Evolutionary conservation across 306 rosid genomes (phyloP).

Genomic region (Vigna unguiculata): DNA sequence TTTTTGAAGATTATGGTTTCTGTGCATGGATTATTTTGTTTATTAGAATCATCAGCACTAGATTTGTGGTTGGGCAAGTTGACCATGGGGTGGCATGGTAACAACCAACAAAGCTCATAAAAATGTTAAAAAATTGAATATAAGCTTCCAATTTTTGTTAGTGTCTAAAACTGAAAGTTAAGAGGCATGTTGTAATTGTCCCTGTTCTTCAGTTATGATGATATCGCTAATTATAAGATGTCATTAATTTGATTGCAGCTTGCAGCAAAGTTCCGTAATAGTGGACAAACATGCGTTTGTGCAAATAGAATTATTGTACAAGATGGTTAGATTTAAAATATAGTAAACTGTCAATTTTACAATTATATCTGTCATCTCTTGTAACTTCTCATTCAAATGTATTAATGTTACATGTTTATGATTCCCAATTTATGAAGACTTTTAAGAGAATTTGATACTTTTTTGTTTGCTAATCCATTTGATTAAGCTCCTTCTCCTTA

Average conservation of each 20-base stretch:
- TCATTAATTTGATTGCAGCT: conserved; percentile 58
- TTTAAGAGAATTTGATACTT: conserved; percentile 22
- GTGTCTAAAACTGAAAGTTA: conserved; percentile 35
- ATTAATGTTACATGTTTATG: neutral
- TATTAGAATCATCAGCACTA: neutral
- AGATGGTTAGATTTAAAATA: conserved; percentile 69
- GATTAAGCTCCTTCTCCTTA: conserved; percentile 33
- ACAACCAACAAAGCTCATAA: neutral
- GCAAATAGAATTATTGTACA: conserved; percentile 96
- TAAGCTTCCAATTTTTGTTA: conserved; percentile 19
- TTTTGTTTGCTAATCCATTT: conserved; percentile 1
- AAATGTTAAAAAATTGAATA: neutral
- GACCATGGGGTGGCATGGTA: conserved; percentile 10
- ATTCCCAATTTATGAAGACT: conserved; percentile 29
- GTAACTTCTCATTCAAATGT: conserved; percentile 3
- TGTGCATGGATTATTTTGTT: conserved; percentile 5
- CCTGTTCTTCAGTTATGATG: neutral
- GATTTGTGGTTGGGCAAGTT: conserved; percentile 25
- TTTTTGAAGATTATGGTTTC: too few species aligned
- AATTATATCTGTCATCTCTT: conserved; percentile 36
- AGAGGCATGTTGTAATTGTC: conserved; percentile 13
- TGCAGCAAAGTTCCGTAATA: conserved; percentile 93
- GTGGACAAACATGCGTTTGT: conserved; percentile 98
- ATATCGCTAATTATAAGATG: conserved; percentile 34
- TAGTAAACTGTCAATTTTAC: conserved; percentile 18